phyloP scores from a whole-genome alignment of 2,329 filamentous ascomycete species.

The Cladosporium phlei region DNA sequence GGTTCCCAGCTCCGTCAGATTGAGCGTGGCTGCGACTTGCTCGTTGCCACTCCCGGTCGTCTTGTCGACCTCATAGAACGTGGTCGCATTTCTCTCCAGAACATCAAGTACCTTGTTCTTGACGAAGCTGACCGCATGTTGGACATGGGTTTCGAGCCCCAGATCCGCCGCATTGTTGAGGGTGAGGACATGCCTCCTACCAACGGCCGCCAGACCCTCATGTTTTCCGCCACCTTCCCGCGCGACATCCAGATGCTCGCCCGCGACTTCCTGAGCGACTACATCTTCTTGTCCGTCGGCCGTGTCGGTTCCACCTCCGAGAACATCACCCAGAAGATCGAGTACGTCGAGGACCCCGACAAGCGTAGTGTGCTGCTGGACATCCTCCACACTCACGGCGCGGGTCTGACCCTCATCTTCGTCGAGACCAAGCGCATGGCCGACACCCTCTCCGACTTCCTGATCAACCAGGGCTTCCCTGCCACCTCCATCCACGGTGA shows the following conservation, averaged over 20 bases:
- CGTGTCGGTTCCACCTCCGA: conserved; percentile 99
- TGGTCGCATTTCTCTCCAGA: conserved; percentile 92
- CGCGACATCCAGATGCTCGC: conserved; percentile 99
- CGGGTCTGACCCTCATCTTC: conserved; percentile 90
- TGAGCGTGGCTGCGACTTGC: conserved; percentile 91
- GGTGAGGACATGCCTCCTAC: conserved; percentile 94
- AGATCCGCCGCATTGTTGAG: conserved; percentile 97
- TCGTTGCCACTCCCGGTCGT: conserved; percentile 95
- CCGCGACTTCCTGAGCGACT: conserved; percentile 97
- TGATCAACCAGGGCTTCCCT: conserved; percentile 97
- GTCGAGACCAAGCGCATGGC: conserved; percentile 99
- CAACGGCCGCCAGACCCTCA: conserved; percentile 86
- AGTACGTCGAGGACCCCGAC: conserved; percentile 94
- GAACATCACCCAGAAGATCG: conserved; percentile 98
- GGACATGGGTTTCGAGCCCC: conserved; percentile 99
- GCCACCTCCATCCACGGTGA: conserved; percentile 98
- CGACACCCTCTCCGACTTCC: conserved; percentile 92
- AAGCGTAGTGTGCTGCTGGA: conserved; percentile 97
- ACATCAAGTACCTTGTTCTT: conserved; percentile 98
- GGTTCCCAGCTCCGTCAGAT: conserved; percentile 97
- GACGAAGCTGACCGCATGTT: conserved; percentile 99
- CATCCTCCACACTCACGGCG: conserved; percentile 90
- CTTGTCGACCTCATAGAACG: conserved; percentile 97
- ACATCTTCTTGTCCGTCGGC: conserved; percentile 97
- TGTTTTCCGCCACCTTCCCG: conserved; percentile 99